Conservation (phyloP, 805 yeast species). For the Myxozyma mucilagina region DNA sequence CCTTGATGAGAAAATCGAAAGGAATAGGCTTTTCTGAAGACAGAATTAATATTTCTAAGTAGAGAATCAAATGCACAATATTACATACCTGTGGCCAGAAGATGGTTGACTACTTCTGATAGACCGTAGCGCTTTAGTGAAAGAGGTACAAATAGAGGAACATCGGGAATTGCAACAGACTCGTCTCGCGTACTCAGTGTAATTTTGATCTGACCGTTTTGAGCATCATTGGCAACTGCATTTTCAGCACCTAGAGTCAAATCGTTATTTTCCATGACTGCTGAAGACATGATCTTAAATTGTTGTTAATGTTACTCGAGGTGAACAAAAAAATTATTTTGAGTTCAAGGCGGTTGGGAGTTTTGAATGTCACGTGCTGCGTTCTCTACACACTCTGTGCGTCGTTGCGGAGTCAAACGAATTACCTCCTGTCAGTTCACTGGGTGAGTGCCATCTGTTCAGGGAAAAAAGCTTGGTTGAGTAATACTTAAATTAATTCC, state of each 20-base stretch:
- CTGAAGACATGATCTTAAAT: not conserved
- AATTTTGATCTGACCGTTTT: constrained; percentile 57
- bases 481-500: too few species aligned
- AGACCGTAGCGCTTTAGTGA: constrained; percentile 85
- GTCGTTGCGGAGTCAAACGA: too few species aligned
- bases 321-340: too few species aligned
- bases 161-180: constrained; percentile 67
- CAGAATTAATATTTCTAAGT: not conserved
- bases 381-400: not conserved
- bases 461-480: too few species aligned
- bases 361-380: too few species aligned
- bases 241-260: not conserved
- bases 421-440: too few species aligned
- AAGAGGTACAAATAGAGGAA: constrained; percentile 86
- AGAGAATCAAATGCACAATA: not conserved
- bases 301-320: too few species aligned
- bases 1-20: constrained; percentile 88
- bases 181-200: constrained; percentile 79
- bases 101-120: constrained; percentile 92
- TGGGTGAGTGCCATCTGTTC: too few species aligned
- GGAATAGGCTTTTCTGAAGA: constrained; percentile 63
- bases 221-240: not conserved
- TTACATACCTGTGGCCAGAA: constrained; percentile 49
- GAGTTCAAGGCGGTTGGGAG: too few species aligned
- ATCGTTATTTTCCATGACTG: not conserved